Base-by-base conservation (phyloP, 306 rosid species). In the Dryas alaskensis region DNA sequence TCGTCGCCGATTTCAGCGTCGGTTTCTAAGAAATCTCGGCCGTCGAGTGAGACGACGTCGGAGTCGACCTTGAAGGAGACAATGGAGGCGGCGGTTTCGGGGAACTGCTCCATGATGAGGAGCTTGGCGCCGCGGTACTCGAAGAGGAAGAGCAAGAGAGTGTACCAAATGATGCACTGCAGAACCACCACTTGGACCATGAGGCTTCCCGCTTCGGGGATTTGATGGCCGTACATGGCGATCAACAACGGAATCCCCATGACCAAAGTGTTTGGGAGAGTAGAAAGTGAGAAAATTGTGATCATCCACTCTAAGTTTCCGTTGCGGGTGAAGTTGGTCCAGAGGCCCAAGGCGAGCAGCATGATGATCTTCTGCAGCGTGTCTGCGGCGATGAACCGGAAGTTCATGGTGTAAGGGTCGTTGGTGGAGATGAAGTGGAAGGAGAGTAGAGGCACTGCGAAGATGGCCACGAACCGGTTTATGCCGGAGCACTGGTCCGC, bases 401-500 rank as follows among this genome's bases (percentile, higher is more conserved):
- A 85, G 81, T 95, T 90, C 99, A 95, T 95, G 4, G 77, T 71
- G 84, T 95, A 95, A 0, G 92, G 91, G 39, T 95, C 52, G 88
- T 95, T 95, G 14, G 42, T 55, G 49, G 99, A 87, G 74, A 95
- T 95, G 79, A 95, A 95, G 39, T 95, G 99, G 82, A 95, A 95
- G 7, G 98, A 92, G 0, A 95, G 97, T 0, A 95, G 92, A 31
- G 99, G 99, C 1, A 95, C 99, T 0, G 99, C 99, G 58, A 95
- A 95, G 72, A 95, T 84, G 9, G 99, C 97, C 1, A 95, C 99
- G 79, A 95, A 95, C 0, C 99, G 92, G 86, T 95, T 95, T 78
- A 95, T 92, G 42, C 99, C 99, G 39, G 99, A 95, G 78, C 99
- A 95, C 72, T 95, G 99, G 88, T 95, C 99, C 47, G 96, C 96